Evolutionary conservation across 1,284 basidiomycete species (phyloP), one percentile per base, ranked within the genome.

Genomic region (Puccinia horiana): DNA sequence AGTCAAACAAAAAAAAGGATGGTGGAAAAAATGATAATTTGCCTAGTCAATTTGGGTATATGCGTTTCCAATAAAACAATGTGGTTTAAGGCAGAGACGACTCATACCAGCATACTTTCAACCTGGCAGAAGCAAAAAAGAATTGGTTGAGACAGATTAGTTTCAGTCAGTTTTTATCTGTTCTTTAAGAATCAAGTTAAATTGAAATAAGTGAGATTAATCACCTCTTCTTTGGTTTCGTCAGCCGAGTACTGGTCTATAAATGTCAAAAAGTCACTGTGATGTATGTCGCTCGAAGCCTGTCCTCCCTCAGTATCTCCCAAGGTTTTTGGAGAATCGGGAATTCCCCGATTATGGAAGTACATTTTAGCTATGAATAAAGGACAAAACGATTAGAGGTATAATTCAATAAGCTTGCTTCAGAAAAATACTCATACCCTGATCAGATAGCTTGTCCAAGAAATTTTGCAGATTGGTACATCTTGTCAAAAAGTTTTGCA

Each of bases 191-290:
- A 37, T 32, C 26, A 26, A 63, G 4, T 70, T 47, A 26, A 70
- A 44, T 69, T 69, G 63, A 52, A 29, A 49, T 35, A 6, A 73
- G 44, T 29, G 26, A 52, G 44, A 49, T 73, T 32, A 18, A 16
- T 74, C 47, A 74, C 72, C 49, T 74, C 72, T 56, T 74, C 32
- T 35, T 37, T 56, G 23, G 23, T 74, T 56, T 74, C 72, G 16
- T 74, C 35, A 14, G 52, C 72, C 2, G 72, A 74, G 40, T 74
- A 74, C 49, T 74, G 44, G 49, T 54, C 72, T 35, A 74, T 32
- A 20, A 74, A 37, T n/a, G 49, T 74, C 26, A 74, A 54, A 11
- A 74, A 52, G 35, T 74, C 72, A 9, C 26, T 16, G 35, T 56
- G 44, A 56, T 56, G 49, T 4, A 74, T 29, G 11, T 35, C 49